A percentile compares a stretch with the other conserved stretches of the same genome.
Conservation (phyloP, 2,329 filamentous ascomycete species). For the Iodosphaeria phyllophila region DNA sequence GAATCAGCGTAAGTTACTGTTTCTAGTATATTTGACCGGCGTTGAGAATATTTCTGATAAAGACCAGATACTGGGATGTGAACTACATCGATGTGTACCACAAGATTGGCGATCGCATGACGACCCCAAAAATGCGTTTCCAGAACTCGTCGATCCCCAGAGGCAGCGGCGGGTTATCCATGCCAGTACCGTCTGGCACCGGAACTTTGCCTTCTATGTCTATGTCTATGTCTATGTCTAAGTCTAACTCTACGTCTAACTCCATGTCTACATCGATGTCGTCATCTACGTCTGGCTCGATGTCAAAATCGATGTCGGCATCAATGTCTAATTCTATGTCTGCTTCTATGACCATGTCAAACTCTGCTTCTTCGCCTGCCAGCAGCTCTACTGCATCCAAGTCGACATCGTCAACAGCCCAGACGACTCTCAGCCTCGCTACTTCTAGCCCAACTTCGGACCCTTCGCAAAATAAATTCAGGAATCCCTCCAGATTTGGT, state of each 20-base stretch:
- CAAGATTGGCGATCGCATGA: slow-evolving; percentile 2
- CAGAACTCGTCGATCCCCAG: too few species aligned
- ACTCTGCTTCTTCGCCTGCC: not conserved
- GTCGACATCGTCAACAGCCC: not conserved
- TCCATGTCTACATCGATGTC: too few species aligned
- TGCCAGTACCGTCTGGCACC: slow-evolving; percentile 1
- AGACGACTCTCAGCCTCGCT: slow-evolving; percentile 8
- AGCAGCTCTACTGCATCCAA: slow-evolving; percentile 2
- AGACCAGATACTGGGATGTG: slow-evolving; percentile 29
- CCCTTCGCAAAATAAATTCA: slow-evolving; percentile 5
- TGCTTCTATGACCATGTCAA: not conserved
- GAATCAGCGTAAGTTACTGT: slow-evolving; percentile 14
- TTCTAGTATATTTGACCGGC: not conserved
- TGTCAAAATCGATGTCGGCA: too few species aligned
- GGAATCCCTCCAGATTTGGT: slow-evolving; percentile 5
- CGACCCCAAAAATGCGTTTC: not conserved
- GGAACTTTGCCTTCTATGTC: not conserved
- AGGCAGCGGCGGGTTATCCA: too few species aligned
- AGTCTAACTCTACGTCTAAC: too few species aligned
- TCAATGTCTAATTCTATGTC: slow-evolving; percentile 1
- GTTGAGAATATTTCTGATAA: slow-evolving; percentile 1
- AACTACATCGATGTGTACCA: slow-evolving; percentile 30
- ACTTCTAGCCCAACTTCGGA: slow-evolving; percentile 6
- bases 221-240: too few species aligned
- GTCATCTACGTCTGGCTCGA: too few species aligned